phyloP scores from a whole-genome alignment of 768 basidiomycete species.

The Mycena rebaudengoi region DNA sequence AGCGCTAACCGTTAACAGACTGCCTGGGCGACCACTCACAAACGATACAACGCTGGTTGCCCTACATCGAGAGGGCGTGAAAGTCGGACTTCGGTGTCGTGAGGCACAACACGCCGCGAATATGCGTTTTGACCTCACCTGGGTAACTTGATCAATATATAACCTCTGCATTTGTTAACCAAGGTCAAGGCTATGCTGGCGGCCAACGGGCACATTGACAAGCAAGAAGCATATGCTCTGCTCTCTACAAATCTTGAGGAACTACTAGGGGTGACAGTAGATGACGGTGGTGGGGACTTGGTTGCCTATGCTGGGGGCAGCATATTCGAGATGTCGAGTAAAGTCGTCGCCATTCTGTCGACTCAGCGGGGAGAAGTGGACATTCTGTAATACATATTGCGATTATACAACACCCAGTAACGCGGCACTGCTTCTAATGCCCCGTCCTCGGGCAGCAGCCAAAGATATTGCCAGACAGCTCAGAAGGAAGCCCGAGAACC shows the following conservation, averaged over 20 bases:
- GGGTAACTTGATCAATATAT: constrained; percentile 50
- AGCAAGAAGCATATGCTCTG: constrained; percentile 51
- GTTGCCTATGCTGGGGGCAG: constrained; percentile 70
- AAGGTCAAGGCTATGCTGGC: constrained; percentile 52
- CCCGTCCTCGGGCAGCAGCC: constrained; percentile 74
- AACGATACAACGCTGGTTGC: constrained; percentile 67
- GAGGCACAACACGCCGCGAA: constrained; percentile 80
- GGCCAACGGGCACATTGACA: constrained; percentile 52
- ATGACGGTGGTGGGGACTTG: constrained; percentile 60
- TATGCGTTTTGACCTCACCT: constrained; percentile 79
- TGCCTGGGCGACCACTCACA: constrained; percentile 80
- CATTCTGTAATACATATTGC: constrained; percentile 37
- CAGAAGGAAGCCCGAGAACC: constrained; percentile 83
- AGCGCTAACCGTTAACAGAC: constrained; percentile 42
- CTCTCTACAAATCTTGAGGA: constrained; percentile 55
- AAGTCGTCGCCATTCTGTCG: constrained; percentile 65
- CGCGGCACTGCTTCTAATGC: constrained; percentile 70
- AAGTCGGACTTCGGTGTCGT: constrained; percentile 74
- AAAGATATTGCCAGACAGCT: constrained; percentile 85
- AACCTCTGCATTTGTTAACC: not conserved
- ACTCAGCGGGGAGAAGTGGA: constrained; percentile 60
- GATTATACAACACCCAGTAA: constrained; percentile 70
- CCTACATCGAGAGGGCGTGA: constrained; percentile 77
- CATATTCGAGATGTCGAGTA: constrained; percentile 62
- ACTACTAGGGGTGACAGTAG: constrained; percentile 37